Base-by-base conservation (phyloP, 805 yeast genomes). In the Yamadazyma phyllophila region DNA sequence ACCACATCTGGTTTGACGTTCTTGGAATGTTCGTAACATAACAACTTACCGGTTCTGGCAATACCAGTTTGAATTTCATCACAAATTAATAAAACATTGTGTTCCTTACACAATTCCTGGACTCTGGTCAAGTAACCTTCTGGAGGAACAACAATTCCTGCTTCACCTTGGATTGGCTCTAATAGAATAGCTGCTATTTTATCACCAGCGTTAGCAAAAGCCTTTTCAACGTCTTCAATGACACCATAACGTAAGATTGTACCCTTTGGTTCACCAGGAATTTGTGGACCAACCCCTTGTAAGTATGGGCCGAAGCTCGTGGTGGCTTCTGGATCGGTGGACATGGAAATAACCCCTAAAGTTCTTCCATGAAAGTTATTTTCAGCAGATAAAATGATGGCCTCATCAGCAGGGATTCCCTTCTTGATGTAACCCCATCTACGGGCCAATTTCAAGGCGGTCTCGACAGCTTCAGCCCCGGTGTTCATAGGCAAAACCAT, bases 121-220 rank as follows among this genome's bases (percentile, higher is more conserved):
- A 91, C 96, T 57, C 75, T 71, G 43, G 82, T 67, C 55, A 92
- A 77, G 72, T 91, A 92, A 58, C 80, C 95, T 41, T 64, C 70
- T 54, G 94, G 94, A 44, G 98, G 97, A 20, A 91, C 97, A 24
- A 91, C 92, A 54, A 92, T 92, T 56, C 98, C 98, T 29, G 98
- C 98, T 67, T 92, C 98, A 65, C 98, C 98, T 67, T 92, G 98
- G 60, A 91, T 91, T 51, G 97, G 97, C 71, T 92, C 98, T 57
- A 92, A 80, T 53, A 92, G 71, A 54, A 92, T 80, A 35, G 96
- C 98, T 37, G 96, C 96, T 53, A 92, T 82, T 63, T 82, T 83
- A 64, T 87, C 92, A 53, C 97, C 97, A 17, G 92, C 89, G 46
- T 79, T 79, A 53, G 76, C 72, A 59, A 91, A 82, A 2, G 96